Evolutionary conservation across 2,329 filamentous ascomycete genomes (phyloP).

Genomic region (Alternaria metachromatica): DNA sequence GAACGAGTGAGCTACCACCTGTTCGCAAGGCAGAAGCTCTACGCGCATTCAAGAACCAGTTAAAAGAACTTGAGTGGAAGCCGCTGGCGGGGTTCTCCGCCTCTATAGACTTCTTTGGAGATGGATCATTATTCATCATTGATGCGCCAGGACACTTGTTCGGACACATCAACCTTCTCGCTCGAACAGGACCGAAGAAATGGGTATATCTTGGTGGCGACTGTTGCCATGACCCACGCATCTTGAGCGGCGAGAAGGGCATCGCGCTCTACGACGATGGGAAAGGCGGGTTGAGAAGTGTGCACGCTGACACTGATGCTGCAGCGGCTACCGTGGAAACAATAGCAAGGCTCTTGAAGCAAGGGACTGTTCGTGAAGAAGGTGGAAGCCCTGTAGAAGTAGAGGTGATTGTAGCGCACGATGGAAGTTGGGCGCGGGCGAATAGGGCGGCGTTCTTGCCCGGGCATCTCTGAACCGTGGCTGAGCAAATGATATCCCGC

Average conservation of each 20-base stretch:
- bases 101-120: slow-evolving; percentile 56
- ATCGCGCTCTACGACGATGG: slow-evolving; percentile 60
- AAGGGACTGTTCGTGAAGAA: slow-evolving; percentile 28
- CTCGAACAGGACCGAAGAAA: slow-evolving; percentile 45
- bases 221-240: slow-evolving; percentile 60
- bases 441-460: slow-evolving; percentile 45
- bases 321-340: slow-evolving; percentile 54
- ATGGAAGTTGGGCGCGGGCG: slow-evolving; percentile 55
- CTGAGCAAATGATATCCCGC: neutral
- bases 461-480: slow-evolving; percentile 13
- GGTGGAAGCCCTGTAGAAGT: slow-evolving; percentile 38
- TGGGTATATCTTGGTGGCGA: slow-evolving; percentile 62
- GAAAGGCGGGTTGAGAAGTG: slow-evolving; percentile 54
- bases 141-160: slow-evolving; percentile 60
- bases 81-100: slow-evolving; percentile 54
- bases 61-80: slow-evolving; percentile 46
- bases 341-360: slow-evolving; percentile 48
- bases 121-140: slow-evolving; percentile 57
- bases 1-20: slow-evolving; percentile 54
- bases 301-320: slow-evolving; percentile 58
- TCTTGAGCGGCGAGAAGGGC: slow-evolving; percentile 59
- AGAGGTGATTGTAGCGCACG: slow-evolving; percentile 61
- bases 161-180: slow-evolving; percentile 61
- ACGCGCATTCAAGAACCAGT: slow-evolving; percentile 25
- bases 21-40: slow-evolving; percentile 21